Conservation (phyloP, 139 green algal genomes). For the Chlorella vulgaris region DNA sequence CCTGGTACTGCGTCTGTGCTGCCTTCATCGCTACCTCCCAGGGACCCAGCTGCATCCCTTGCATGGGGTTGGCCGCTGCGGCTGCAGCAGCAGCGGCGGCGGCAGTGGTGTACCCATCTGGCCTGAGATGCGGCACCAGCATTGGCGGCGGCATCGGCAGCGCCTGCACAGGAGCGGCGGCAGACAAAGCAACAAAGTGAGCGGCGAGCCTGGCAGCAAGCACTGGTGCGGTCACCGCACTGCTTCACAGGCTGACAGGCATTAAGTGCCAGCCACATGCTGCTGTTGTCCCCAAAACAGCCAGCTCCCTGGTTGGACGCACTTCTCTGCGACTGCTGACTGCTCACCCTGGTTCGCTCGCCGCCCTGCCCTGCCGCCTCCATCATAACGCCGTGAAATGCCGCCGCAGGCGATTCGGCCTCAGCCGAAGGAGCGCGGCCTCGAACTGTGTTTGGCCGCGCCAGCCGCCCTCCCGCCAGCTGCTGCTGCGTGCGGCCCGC, state of each 20-base stretch:
- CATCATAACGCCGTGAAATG: not conserved
- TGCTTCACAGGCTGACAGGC: no score
- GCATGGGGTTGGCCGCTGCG: not conserved
- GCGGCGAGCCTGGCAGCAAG: not conserved
- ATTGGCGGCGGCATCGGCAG: not conserved
- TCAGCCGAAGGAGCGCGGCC: slow-evolving; percentile 16
- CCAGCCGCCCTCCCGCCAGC: not conserved
- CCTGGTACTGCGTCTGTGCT: not conserved
- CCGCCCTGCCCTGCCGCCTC: not conserved
- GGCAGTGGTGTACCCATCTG: slow-evolving; percentile 9
- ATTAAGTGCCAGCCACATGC: no score
- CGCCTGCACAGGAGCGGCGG: slow-evolving; percentile 3
- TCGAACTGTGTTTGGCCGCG: not conserved
- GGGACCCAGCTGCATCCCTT: not conserved
- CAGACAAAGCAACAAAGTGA: not conserved
- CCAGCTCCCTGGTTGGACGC: no score
- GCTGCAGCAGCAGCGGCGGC: slow-evolving; percentile 1
- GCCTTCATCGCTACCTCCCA: slow-evolving; percentile 21
- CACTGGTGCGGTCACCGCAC: no score
- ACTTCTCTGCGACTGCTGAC: no score
- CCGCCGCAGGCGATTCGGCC: slow-evolving; percentile 16
- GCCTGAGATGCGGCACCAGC: slow-evolving; percentile 8
- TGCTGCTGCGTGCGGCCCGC: not conserved
- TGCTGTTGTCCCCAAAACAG: no score
- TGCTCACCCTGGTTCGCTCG: not conserved